Percentiles rank a stretch among this genome's conserved stretches.
phyloP scores from a whole-genome alignment of 768 basidiomycete species.

The Suillus subluteus region DNA sequence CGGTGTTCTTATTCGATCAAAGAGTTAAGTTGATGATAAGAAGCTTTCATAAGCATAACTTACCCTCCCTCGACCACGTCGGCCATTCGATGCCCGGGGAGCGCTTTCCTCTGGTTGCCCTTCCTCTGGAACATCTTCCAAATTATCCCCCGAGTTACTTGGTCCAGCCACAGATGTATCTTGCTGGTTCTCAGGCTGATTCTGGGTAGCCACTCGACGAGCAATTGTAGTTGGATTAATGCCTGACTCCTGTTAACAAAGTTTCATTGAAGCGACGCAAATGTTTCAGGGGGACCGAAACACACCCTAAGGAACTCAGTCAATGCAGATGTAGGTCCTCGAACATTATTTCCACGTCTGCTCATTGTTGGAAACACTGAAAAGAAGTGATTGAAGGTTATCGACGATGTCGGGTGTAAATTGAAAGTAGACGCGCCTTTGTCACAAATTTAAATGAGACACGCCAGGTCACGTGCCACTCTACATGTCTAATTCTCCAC shows the following conservation, averaged over 20 bases:
- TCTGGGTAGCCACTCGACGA: conserved; percentile 37
- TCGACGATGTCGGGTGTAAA: too few relatives aligned
- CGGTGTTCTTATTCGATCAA: conserved; percentile 30
- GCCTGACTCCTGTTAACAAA: conserved; percentile 48
- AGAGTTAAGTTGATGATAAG: conserved; percentile 6
- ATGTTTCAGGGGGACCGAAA: conserved; percentile 9
- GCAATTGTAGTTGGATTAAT: conserved; percentile 50
- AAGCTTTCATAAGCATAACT: conserved; percentile 16
- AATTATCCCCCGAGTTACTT: conserved; percentile 34
- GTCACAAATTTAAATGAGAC: conserved; percentile 8
- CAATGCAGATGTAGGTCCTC: conserved; percentile 81
- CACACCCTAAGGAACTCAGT: conserved; percentile 78
- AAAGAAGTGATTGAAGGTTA: not conserved
- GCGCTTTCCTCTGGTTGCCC: conserved; percentile 20
- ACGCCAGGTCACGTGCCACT: not conserved
- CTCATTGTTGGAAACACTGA: conserved; percentile 23
- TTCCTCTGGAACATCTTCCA: conserved; percentile 15
- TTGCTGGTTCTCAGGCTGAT: conserved; percentile 29
- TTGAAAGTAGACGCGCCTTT: conserved; percentile 2
- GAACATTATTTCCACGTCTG: conserved; percentile 56
- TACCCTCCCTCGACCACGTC: conserved; percentile 21
- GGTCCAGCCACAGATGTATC: conserved; percentile 47
- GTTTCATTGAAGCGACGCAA: conserved; percentile 25
- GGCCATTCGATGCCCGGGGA: conserved; percentile 15
- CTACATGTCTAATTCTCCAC: conserved; percentile 3